Percentiles rank a stretch among this genome's conserved stretches.
Evolutionary conservation across 371 early-diverging fungal genomes (phyloP).

Genomic region (Rhizopus delemar): DNA sequence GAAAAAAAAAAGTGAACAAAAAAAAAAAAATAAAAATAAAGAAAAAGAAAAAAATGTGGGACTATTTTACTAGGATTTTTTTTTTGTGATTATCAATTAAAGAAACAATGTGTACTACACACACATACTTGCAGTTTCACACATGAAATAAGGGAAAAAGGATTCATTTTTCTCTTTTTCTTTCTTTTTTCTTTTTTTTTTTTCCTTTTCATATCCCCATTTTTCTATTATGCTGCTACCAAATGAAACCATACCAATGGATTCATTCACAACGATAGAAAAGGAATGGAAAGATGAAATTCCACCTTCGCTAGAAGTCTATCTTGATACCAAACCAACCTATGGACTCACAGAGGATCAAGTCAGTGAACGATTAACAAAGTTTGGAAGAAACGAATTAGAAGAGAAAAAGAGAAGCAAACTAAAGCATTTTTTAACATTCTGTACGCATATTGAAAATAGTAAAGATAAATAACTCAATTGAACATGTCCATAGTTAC

Average conservation of each 20-base stretch:
- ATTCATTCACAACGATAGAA: slow-evolving; percentile 7
- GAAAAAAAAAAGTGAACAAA: background rate
- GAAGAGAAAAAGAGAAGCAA: slow-evolving; percentile 83
- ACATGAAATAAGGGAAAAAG: background rate
- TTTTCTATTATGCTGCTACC: background rate
- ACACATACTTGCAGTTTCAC: no score
- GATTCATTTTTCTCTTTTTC: background rate
- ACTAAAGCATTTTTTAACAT: slow-evolving; percentile 84
- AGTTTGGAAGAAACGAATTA: slow-evolving; percentile 76
- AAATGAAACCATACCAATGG: slow-evolving; percentile 21
- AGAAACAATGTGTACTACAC: no score
- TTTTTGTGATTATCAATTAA: no score
- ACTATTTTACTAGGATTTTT: no score
- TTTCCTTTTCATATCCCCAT: background rate
- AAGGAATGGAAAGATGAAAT: slow-evolving; percentile 58
- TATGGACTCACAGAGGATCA: slow-evolving; percentile 63
- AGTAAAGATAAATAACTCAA: background rate
- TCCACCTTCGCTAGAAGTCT: slow-evolving; percentile 68
- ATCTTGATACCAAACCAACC: slow-evolving; percentile 69
- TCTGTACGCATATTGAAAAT: slow-evolving; percentile 49
- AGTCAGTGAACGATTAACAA: slow-evolving; percentile 58
- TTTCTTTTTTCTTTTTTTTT: background rate
- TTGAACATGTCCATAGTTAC: slow-evolving; percentile 45
- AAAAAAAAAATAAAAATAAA: background rate
- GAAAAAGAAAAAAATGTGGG: background rate